Conservation (phyloP, 129 eudicot species). For the Ambrosia trifida region DNA sequence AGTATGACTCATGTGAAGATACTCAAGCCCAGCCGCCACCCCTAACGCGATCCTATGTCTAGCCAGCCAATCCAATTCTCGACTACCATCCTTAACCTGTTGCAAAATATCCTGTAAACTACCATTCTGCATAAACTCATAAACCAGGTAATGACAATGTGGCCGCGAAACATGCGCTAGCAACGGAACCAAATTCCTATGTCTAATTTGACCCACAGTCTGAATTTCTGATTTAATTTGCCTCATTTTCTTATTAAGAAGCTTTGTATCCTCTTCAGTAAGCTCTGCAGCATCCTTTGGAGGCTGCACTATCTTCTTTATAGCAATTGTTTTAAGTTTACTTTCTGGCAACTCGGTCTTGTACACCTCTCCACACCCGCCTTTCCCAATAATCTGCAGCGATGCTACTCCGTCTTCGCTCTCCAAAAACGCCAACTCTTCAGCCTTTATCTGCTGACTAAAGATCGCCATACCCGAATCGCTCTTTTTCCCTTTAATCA, state of each 20-base stretch:
- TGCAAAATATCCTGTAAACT: slow-evolving; percentile 71
- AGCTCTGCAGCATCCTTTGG: slow-evolving; percentile 70
- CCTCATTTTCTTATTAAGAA: slow-evolving; percentile 72
- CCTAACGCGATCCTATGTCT: slow-evolving; percentile 64
- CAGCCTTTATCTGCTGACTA: slow-evolving; percentile 68
- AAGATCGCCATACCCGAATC: slow-evolving; percentile 51
- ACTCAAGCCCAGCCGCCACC: slow-evolving; percentile 80
- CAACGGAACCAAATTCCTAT: slow-evolving; percentile 72
- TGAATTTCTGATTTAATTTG: slow-evolving; percentile 79
- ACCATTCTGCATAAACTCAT: slow-evolving; percentile 93
- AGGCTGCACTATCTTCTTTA: slow-evolving; percentile 71
- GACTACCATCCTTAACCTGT: slow-evolving; percentile 45
- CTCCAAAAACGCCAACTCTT: slow-evolving; percentile 73
- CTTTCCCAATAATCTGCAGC: slow-evolving; percentile 65
- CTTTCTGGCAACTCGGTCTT: slow-evolving; percentile 59
- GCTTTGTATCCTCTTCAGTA: slow-evolving; percentile 68
- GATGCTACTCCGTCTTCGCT: slow-evolving; percentile 72
- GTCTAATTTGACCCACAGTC: slow-evolving; percentile 83
- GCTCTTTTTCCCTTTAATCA: slow-evolving; percentile 43
- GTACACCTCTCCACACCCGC: slow-evolving; percentile 95
- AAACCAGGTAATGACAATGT: slow-evolving; percentile 74
- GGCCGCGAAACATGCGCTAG: slow-evolving; percentile 80
- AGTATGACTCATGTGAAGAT: slow-evolving; percentile 63
- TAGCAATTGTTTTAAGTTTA: slow-evolving; percentile 62
- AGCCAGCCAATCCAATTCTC: slow-evolving; percentile 66